Base-by-base conservation (phyloP, 2,329 filamentous ascomycete species). In the Simplicillium aogashimaense region DNA sequence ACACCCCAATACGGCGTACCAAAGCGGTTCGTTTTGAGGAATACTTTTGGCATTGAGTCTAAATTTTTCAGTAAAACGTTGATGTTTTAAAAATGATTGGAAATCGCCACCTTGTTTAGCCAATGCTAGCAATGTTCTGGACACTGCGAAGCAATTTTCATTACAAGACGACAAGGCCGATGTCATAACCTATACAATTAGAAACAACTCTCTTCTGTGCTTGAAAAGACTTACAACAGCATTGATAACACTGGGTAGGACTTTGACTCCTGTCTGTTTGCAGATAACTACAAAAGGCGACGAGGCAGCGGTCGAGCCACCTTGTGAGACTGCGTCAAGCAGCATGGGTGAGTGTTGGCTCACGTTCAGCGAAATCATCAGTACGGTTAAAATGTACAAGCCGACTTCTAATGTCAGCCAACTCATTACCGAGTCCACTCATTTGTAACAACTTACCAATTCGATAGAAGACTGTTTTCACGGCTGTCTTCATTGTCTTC, bases 111-210 rank as follows among this genome's bases (percentile, higher is more conserved):
- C 68, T 25, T 68, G 67, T 15, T 71, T 57, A 0, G 72, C 70
- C 13, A 76, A 59, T 2, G 69, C 65, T 51, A 74, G 72, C 4
- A 76, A 57, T 4, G 67, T 70, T 31, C 72, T 69, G 7, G 64
- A 68, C 3, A 67, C 67, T 7, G 70, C 61, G 53, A 72, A 75
- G 15, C 74, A 53, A 57, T 72, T 72, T 1, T 68, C 65, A 52
- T 76, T 77, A 36, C 68, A 73, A 11, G 72, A 70, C 0, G 69
- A 73, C 60, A 70, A 72, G 3, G 70, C 73, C 2, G 66, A 70
- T 18, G 70, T 70, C 38, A 76, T 47, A 57, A 54, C 43, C 43
- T 45, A 17, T 13, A 7, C 37, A 18, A 16, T 17, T 25, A 25
- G 15, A 6, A 20, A n/a, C 1, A 13, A 4, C 18, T n/a, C 10